Conservation (phyloP, 257 asterid species). For the Paulownia fortunei region DNA sequence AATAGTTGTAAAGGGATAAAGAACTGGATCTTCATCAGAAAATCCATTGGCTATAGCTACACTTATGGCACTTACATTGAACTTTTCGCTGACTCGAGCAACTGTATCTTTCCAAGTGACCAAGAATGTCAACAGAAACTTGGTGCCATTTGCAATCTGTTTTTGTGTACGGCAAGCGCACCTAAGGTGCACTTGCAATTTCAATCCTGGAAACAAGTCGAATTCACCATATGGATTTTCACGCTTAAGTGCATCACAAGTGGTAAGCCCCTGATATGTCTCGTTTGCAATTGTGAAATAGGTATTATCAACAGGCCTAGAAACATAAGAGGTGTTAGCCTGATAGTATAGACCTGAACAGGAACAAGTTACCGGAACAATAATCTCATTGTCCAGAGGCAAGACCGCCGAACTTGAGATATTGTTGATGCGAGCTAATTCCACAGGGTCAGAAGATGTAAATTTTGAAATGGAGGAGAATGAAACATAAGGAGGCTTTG, state of each 20-base stretch:
- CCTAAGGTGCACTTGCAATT: conserved; percentile 60
- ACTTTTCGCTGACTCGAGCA: conserved; percentile 40
- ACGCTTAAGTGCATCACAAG: conserved; percentile 56
- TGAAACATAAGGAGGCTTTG: conserved; percentile 45
- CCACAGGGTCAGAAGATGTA: conserved; percentile 46
- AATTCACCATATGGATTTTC: conserved; percentile 40
- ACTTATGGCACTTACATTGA: conserved; percentile 44
- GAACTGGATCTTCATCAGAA: conserved; percentile 30
- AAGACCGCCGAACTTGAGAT: conserved; percentile 43
- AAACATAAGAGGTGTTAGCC: conserved; percentile 58
- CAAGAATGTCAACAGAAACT: conserved; percentile 58
- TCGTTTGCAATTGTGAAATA: conserved; percentile 54
- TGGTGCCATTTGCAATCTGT: conserved; percentile 47
- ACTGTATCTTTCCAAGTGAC: conserved; percentile 45
- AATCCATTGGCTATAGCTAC: conserved; percentile 62
- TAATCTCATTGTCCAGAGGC: conserved; percentile 45
- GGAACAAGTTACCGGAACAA: conserved; percentile 61
- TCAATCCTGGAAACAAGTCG: conserved; percentile 35
- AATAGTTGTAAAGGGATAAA: conserved; percentile 66
- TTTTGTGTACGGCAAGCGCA: conserved; percentile 72
- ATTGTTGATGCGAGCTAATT: conserved; percentile 51
- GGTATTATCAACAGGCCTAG: conserved; percentile 20
- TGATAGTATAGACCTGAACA: conserved; percentile 66
- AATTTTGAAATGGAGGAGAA: conserved; percentile 57
- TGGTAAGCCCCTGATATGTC: conserved; percentile 59